phyloP scores from a whole-genome alignment of 1,139 yeast genomes.

The Lodderomyces orthopsilosis region DNA sequence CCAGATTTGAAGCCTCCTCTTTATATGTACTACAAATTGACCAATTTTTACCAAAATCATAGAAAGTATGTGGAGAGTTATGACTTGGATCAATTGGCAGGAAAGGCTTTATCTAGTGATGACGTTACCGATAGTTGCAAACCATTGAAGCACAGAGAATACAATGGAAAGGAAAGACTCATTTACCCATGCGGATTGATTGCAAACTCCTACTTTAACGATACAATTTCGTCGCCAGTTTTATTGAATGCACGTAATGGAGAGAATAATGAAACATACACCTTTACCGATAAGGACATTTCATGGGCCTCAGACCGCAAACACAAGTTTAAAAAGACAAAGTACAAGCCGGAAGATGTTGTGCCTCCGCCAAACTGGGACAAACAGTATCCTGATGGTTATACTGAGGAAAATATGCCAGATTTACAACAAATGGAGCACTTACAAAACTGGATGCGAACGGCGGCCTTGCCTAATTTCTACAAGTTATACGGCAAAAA shows the following conservation, averaged over 20 bases:
- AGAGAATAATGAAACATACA: constrained; percentile 47
- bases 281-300: constrained; percentile 66
- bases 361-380: constrained; percentile 97
- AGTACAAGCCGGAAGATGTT: constrained; percentile 65
- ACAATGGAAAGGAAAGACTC: constrained; percentile 36
- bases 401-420: constrained; percentile 80
- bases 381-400: constrained; percentile 82
- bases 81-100: constrained; percentile 63
- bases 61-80: constrained; percentile 72
- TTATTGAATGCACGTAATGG: constrained; percentile 41
- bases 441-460: constrained; percentile 79
- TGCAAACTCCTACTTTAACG: constrained; percentile 91
- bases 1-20: constrained; percentile 62
- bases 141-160: constrained; percentile 46
- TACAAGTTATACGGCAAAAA: constrained; percentile 65
- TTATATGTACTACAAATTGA: constrained; percentile 66
- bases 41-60: constrained; percentile 77
- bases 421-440: constrained; percentile 46
- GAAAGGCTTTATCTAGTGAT: constrained; percentile 51
- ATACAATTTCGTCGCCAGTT: constrained; percentile 60
- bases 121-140: constrained; percentile 54
- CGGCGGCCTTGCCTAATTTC: constrained; percentile 72
- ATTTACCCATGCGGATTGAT: constrained; percentile 92
- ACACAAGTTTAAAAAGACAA: constrained; percentile 72
- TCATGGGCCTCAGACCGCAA: constrained; percentile 84